A percentile compares a stretch with the other conserved stretches of the same genome.
These are phyloP conservation scores for Soucietia sequanensis DNA, from an alignment of 805 yeast species.

Conservation along the genomic window DNA sequence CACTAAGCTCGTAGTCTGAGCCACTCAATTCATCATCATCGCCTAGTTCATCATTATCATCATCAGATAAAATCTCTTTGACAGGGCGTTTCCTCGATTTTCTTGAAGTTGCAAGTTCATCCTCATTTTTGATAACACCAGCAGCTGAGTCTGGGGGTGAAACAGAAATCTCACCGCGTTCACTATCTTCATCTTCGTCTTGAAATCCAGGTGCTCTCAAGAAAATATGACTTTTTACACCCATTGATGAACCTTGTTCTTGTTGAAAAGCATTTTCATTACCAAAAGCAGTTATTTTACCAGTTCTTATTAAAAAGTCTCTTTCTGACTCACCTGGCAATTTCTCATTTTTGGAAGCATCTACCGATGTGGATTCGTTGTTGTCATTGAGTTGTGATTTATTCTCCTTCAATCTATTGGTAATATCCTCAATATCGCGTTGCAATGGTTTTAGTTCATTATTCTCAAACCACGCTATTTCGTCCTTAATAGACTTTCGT, in stretches of 20 bases:
- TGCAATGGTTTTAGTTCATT: slow-evolving; percentile 53
- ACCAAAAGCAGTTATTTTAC: slow-evolving; percentile 93
- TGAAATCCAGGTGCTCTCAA: slow-evolving; percentile 52
- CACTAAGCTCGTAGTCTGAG: slow-evolving; percentile 11
- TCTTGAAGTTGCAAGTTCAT: slow-evolving; percentile 6
- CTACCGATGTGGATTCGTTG: slow-evolving; percentile 1
- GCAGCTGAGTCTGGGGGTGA: slow-evolving; percentile 11
- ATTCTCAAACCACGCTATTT: slow-evolving; percentile 49
- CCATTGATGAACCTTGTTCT: slow-evolving; percentile 19
- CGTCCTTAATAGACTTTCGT: slow-evolving; percentile 51
- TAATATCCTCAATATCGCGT: slow-evolving; percentile 60
- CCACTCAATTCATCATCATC: slow-evolving; percentile 14
- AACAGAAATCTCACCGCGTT: too few species aligned
- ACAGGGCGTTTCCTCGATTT: neutral
- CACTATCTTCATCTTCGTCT: slow-evolving; percentile 10
- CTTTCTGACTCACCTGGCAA: slow-evolving; percentile 74
- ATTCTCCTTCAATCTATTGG: slow-evolving; percentile 31
- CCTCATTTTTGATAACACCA: slow-evolving; percentile 18
- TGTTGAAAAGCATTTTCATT: slow-evolving; percentile 56
- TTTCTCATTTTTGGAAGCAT: slow-evolving; percentile 25
- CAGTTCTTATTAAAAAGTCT: slow-evolving; percentile 82
- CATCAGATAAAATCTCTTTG: slow-evolving; percentile 2
- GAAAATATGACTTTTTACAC: slow-evolving; percentile 37
- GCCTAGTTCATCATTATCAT: slow-evolving; percentile 15
- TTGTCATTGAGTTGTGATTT: slow-evolving; percentile 38